Base-by-base conservation (phyloP, 2,329 filamentous ascomycete genomes). In the Zelopaecilomyces penicillatus region DNA sequence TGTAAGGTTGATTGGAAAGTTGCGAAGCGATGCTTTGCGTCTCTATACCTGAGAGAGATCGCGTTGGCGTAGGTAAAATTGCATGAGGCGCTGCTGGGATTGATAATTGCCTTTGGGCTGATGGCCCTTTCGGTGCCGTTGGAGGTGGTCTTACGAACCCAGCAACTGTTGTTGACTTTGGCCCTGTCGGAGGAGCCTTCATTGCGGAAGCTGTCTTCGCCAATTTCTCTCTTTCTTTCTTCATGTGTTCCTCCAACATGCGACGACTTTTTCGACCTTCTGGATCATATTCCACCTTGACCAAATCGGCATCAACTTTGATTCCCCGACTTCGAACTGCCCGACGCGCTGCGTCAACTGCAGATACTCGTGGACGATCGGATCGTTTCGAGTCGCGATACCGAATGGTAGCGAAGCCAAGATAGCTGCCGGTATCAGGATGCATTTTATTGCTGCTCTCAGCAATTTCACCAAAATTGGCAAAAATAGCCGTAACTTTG, bases 391-490 rank as follows among this genome's bases (percentile, higher is more conserved):
- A 70, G 60, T 97, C 91, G 57, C 85, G 82, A 64, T 94, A 98
- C 47, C 85, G 82, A 59, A 98, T 88, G 11, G 88, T 87, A 52
- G 87, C 95, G 60, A 98, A 90, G 9, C 93, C 93, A 9, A 98
- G 76, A 60, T 94, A 95, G 58, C 87, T 93, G 12, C 93, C 93
- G 9, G 90, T 97, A 46, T 90, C 84, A 6, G 93, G 93, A 64
- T 98, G 89, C 57, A 94, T 91, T 62, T 94, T 91, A 60, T 96
- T 96, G 58, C 87, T 89, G 55, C 94, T 85, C 58, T 90, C 85
- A 37, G 85, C 84, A 51, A 98, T 90, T 47, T 95, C 87, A 43
- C 89, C 89, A 66, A 85, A 95, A 3, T 78, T 80, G 12, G 83
- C 79, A 61, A 95, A 94, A 43, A 87, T 77, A 38, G 83, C 79